These are phyloP conservation scores for Setaria italica DNA, from an alignment of 202 grass and related monocot genomes.

Conservation along the genomic window DNA sequence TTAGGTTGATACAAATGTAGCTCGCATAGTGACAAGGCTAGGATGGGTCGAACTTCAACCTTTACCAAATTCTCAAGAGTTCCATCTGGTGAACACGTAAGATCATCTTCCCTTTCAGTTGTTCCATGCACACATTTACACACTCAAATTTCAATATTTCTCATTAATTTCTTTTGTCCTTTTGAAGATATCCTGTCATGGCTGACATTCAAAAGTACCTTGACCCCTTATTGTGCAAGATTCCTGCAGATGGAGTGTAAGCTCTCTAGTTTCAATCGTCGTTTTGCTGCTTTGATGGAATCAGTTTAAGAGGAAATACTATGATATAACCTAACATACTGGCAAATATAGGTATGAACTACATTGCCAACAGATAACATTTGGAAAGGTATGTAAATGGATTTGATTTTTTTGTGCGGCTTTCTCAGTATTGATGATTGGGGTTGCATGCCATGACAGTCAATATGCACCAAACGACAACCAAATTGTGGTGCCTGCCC, in stretches of 20 bases:
- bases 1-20: conserved; percentile 29
- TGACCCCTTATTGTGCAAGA: not conserved
- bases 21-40: conserved; percentile 15
- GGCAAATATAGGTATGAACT: conserved; percentile 16
- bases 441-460: not conserved
- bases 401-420: not conserved
- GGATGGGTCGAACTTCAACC: conserved; percentile 18
- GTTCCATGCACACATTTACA: not conserved
- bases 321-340: not conserved
- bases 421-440: not conserved
- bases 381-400: not conserved
- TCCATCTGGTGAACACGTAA: conserved; percentile 10
- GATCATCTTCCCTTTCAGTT: not conserved
- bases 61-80: not conserved
- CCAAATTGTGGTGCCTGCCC: conserved; percentile 16
- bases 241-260: not conserved
- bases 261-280: not conserved
- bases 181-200: conserved; percentile 23
- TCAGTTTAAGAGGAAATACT: not conserved
- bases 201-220: conserved; percentile 6
- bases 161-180: not conserved
- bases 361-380: not conserved
- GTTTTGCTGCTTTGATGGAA: not conserved
- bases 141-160: not conserved
- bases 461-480: not conserved